Percentiles rank a stretch among this genome's conserved stretches.
Evolutionary conservation across 805 yeast genomes (phyloP).

Genomic region (Monosporozyma siamensis): DNA sequence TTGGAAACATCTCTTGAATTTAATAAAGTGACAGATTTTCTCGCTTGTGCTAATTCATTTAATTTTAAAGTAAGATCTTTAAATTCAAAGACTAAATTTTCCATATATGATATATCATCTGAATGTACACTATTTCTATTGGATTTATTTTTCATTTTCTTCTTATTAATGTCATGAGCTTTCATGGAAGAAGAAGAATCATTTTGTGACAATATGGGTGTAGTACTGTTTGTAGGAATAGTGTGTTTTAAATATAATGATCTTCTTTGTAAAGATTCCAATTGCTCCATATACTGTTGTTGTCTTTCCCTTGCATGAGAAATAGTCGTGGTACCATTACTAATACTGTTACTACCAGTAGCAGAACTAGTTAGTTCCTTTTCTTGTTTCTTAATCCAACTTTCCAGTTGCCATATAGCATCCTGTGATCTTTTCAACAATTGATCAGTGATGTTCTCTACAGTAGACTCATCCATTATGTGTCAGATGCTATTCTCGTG

Average conservation of each 20-base stretch:
- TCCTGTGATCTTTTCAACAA: constrained; percentile 24
- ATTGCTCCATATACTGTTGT: not conserved
- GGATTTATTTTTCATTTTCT: not conserved
- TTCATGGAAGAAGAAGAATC: no score
- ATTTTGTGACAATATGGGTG: no score
- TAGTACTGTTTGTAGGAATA: not conserved
- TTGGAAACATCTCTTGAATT: no score
- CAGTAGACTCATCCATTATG: not conserved
- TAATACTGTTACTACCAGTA: not conserved
- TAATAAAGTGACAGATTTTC: constrained; percentile 1
- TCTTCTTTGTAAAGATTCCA: not conserved
- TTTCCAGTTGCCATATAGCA: constrained; percentile 23
- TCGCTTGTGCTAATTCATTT: constrained; percentile 16
- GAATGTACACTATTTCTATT: constrained; percentile 1
- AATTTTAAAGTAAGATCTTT: constrained; percentile 19
- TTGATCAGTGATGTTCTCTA: constrained; percentile 21
- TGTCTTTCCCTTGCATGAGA: not conserved
- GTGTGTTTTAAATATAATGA: not conserved
- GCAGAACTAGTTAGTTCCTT: not conserved
- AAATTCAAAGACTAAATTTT: constrained; percentile 21
- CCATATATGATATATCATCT: constrained; percentile 12
- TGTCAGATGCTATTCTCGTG: not conserved
- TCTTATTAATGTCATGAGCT: no score
- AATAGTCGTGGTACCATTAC: not conserved
- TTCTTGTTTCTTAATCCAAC: constrained; percentile 23